A percentile compares a stretch with the other conserved stretches of the same genome.
phyloP scores from a whole-genome alignment of 2,329 filamentous ascomycete species.

The Venturia pyrina region DNA sequence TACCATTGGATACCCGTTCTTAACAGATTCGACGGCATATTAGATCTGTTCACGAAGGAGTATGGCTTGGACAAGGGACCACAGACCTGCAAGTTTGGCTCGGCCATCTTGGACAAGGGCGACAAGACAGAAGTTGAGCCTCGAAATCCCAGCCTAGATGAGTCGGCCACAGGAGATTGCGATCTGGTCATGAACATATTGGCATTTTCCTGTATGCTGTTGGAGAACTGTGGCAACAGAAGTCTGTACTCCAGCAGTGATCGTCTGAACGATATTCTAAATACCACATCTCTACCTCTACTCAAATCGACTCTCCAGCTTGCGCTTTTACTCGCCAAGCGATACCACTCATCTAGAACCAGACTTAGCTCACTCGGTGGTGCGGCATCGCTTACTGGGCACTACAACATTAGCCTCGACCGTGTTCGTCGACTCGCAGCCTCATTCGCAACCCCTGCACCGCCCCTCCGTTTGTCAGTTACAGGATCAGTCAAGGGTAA shows the following conservation, averaged over 20 bases:
- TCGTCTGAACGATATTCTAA: constrained; percentile 78
- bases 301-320: constrained; percentile 71
- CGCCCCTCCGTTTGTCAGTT: constrained; percentile 39
- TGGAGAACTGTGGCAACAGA: constrained; percentile 93
- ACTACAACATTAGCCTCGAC: constrained; percentile 66
- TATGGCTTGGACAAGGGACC: constrained; percentile 75
- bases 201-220: constrained; percentile 73
- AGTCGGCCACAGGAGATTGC: constrained; percentile 52
- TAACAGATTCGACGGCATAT: constrained; percentile 83
- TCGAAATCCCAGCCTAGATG: constrained; percentile 46
- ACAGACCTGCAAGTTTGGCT: constrained; percentile 66
- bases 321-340: constrained; percentile 75
- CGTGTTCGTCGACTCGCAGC: constrained; percentile 73
- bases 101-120: constrained; percentile 52
- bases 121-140: constrained; percentile 28
- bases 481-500: constrained; percentile 48
- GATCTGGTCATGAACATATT: constrained; percentile 78
- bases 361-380: constrained; percentile 56
- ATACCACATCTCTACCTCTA: constrained; percentile 73
- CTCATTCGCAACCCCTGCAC: constrained; percentile 63
- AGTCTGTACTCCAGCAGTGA: constrained; percentile 93
- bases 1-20: constrained; percentile 97
- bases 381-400: constrained; percentile 58
- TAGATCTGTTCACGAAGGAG: constrained; percentile 69
- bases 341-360: constrained; percentile 84